Base-by-base conservation (phyloP, 2,329 filamentous ascomycete genomes). In the Leptoxyphium fumago region DNA sequence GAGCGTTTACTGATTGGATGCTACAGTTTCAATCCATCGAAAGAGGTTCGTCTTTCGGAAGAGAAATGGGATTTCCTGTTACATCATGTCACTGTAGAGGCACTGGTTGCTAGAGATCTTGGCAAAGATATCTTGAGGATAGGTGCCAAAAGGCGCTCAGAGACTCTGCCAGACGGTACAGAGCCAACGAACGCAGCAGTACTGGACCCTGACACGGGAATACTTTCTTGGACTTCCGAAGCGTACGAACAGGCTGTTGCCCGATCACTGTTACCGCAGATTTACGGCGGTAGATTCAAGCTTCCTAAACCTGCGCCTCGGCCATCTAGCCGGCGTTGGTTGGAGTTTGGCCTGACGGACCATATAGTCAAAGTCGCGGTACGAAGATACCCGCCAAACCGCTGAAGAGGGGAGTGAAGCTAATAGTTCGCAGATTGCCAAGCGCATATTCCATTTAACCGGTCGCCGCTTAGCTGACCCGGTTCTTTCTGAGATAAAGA, bases 381-480 rank as follows among this genome's bases (percentile, higher is more conserved):
- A 73, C 50, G 80, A 71, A 47, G 4, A 26, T 26, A 26, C 21
- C 21, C 21, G 21, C 21, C 21, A 26, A 26, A 26, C 21, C 21
- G 21, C 21, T 7, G 21, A 26, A 26, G 21, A 26, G 21, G 7
- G 21, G 21, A 26, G 7, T 14, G 5, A 42, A 42, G 43, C 48
- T 58, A 42, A 55, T 47, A 45, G n/a, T 17, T 13, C 29, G 21
- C 52, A 95, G 88, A 72, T 91, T 51, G 68, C 80, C 55, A 94
- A 94, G 66, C 80, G 85, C 46, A 68, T 87, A 48, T 77, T 82
- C 61, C 83, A 91, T 61, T 71, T 94, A 47, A 88, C 82, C n/a
- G 84, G 85, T 48, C 75, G 79, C 48, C 74, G 77, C 46, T 70
- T 94, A 51, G 71, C 82, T 13, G 89, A 95, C 63, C 69, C 75